phyloP scores from a whole-genome alignment of 208 protist species.

The Trypanosomatidae sp. region DNA sequence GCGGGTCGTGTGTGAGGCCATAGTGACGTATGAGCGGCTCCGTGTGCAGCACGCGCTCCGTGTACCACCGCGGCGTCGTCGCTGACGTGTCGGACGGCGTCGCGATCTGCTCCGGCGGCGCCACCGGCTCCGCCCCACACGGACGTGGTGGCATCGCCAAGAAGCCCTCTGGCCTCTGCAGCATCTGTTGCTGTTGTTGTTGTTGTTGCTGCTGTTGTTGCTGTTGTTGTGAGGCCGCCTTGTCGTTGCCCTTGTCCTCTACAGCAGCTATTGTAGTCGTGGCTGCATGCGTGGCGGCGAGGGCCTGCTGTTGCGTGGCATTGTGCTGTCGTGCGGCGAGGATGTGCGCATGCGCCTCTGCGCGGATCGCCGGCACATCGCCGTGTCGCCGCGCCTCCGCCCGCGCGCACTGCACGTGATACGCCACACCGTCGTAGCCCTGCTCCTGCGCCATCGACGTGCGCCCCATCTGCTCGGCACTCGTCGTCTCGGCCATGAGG shows the following conservation, averaged over 20 bases:
- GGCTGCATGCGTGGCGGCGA: no score
- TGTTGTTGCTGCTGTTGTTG: no score
- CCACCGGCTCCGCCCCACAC: slow-evolving; percentile 34
- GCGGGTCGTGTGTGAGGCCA: slow-evolving; percentile 62
- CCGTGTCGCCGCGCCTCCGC: slow-evolving; percentile 48
- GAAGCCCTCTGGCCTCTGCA: slow-evolving; percentile 26
- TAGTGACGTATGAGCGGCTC: slow-evolving; percentile 68
- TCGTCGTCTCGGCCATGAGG: slow-evolving; percentile 41
- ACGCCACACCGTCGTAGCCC: no score
- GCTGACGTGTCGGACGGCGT: slow-evolving; percentile 35
- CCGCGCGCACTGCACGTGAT: no score
- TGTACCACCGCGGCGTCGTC: slow-evolving; percentile 73
- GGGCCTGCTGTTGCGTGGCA: slow-evolving; percentile 9
- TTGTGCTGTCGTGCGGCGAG: no score
- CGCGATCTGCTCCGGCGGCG: slow-evolving; percentile 59
- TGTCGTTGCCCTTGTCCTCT: slow-evolving; percentile 9
- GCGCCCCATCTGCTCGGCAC: slow-evolving; percentile 31
- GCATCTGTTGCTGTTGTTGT: no score
- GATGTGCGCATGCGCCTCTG: no score
- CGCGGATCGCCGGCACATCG: slow-evolving; percentile 39
- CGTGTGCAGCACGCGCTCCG: slow-evolving; percentile 59
- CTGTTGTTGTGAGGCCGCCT: neutral
- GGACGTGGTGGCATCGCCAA: slow-evolving; percentile 49
- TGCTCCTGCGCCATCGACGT: slow-evolving; percentile 44
- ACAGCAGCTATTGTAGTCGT: no score